A percentile compares a stretch with the other conserved stretches of the same genome.
phyloP scores from a whole-genome alignment of 257 asterid genomes.

The Jasminum sambac region DNA sequence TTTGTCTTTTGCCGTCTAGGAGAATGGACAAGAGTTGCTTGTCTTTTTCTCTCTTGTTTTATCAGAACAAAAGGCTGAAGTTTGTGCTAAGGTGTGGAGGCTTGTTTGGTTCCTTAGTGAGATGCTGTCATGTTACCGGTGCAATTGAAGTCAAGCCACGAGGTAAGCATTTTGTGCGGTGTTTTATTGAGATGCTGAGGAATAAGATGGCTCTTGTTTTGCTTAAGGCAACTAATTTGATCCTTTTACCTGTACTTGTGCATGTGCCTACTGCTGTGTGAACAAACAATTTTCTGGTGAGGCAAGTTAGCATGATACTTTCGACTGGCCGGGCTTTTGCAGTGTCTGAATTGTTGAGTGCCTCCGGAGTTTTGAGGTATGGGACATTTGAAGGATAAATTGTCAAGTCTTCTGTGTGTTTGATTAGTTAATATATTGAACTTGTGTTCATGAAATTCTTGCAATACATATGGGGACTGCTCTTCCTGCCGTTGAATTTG shows the following conservation, averaged over 20 bases:
- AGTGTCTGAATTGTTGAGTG: too few relatives aligned
- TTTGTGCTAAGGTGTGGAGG: too few relatives aligned
- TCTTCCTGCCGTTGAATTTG: too few relatives aligned
- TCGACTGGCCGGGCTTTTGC: too few relatives aligned
- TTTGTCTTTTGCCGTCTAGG: too few relatives aligned
- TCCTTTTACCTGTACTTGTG: background rate
- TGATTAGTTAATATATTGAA: background rate
- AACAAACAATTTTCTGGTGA: background rate
- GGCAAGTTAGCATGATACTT: background rate
- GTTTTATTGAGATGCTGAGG: constrained; percentile 25
- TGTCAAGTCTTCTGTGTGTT: background rate
- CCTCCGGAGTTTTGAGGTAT: background rate
- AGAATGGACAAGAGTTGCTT: too few relatives aligned
- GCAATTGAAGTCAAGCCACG: constrained; percentile 94
- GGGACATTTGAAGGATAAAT: background rate
- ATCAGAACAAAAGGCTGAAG: too few relatives aligned
- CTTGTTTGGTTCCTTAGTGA: too few relatives aligned
- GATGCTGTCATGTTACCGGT: too few relatives aligned
- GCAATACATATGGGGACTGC: too few relatives aligned
- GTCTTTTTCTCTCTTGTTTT: too few relatives aligned
- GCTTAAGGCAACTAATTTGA: background rate
- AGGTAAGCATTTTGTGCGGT: constrained; percentile 23
- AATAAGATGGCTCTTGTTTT: constrained; percentile 34
- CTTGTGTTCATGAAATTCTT: background rate
- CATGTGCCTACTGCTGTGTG: background rate